These are phyloP conservation scores for Caryopteris hybrid DNA, from an alignment of 305 asterid genomes.

Conservation along the genomic window DNA sequence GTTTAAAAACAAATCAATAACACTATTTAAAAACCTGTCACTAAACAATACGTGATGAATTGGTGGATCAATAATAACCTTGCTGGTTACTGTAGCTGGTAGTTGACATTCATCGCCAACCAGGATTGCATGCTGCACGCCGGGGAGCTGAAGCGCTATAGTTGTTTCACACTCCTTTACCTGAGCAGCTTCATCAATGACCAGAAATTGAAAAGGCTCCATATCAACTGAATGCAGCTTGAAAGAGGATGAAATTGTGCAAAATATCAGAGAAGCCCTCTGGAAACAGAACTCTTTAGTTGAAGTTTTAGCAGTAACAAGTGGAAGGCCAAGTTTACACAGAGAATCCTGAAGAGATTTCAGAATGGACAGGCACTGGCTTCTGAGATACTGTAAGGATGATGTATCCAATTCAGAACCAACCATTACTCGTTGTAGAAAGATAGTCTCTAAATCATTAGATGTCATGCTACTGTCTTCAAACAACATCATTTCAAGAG, in stretches of 20 bases:
- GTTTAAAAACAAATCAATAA: constrained; percentile 2
- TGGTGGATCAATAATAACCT: constrained; percentile 23
- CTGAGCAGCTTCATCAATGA: constrained; percentile 72
- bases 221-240: constrained; percentile 29
- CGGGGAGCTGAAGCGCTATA: constrained; percentile 56
- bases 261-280: constrained; percentile 44
- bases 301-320: background rate
- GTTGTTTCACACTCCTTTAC: constrained; percentile 58
- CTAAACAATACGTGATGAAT: constrained; percentile 6
- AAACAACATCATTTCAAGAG: constrained; percentile 34
- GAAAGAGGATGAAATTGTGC: constrained; percentile 53
- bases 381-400: constrained; percentile 30
- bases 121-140: constrained; percentile 41
- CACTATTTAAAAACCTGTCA: background rate
- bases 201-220: constrained; percentile 41
- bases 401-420: constrained; percentile 11
- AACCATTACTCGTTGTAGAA: background rate
- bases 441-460: constrained; percentile 29
- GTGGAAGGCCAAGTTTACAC: constrained; percentile 27
- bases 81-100: constrained; percentile 51
- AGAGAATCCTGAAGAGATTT: constrained; percentile 28
- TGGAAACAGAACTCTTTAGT: constrained; percentile 34
- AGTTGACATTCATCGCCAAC: constrained; percentile 66
- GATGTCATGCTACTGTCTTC: constrained; percentile 29
- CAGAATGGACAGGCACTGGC: constrained; percentile 28